Conservation (phyloP, 1,284 basidiomycete genomes). For the Trametes sp. region DNA sequence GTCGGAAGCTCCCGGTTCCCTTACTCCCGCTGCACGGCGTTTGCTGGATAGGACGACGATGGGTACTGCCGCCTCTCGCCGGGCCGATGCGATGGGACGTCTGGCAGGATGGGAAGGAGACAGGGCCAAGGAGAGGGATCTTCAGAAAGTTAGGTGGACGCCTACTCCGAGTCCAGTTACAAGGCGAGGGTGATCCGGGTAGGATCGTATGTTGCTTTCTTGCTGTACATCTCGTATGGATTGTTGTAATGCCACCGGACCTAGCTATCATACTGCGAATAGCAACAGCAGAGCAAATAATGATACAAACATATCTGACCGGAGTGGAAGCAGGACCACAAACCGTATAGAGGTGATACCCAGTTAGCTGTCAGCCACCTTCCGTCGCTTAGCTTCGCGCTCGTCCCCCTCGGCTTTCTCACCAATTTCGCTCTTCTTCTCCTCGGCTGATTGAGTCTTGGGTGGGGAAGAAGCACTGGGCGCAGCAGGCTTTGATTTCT, state of each 20-base stretch:
- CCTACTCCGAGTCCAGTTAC: constrained; percentile 68
- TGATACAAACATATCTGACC: constrained; percentile 18
- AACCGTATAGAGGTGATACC: no score
- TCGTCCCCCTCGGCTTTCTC: constrained; percentile 17
- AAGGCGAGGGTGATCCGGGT: constrained; percentile 38
- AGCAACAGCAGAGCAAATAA: constrained; percentile 14
- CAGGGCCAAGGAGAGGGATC: constrained; percentile 60
- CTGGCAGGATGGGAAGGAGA: constrained; percentile 63
- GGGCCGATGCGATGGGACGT: constrained; percentile 75
- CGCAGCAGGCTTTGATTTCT: constrained; percentile 57
- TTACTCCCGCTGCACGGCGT: constrained; percentile 84
- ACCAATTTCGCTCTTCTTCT: constrained; percentile 16
- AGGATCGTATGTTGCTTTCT: constrained; percentile 1
- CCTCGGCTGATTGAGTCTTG: constrained; percentile 4
- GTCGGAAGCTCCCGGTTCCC: constrained; percentile 67
- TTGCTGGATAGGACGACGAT: constrained; percentile 76
- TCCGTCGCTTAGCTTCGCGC: constrained; percentile 29
- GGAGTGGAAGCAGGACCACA: not conserved
- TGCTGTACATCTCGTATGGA: not conserved
- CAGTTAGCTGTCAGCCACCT: constrained; percentile 24
- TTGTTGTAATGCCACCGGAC: constrained; percentile 1
- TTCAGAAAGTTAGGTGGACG: constrained; percentile 78
- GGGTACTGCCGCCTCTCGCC: constrained; percentile 63
- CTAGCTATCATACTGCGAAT: constrained; percentile 1
- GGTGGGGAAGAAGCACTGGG: constrained; percentile 27